These are phyloP conservation scores for Thozetella sp. DNA, from an alignment of 495 filamentous ascomycete species.

Conservation along the genomic window DNA sequence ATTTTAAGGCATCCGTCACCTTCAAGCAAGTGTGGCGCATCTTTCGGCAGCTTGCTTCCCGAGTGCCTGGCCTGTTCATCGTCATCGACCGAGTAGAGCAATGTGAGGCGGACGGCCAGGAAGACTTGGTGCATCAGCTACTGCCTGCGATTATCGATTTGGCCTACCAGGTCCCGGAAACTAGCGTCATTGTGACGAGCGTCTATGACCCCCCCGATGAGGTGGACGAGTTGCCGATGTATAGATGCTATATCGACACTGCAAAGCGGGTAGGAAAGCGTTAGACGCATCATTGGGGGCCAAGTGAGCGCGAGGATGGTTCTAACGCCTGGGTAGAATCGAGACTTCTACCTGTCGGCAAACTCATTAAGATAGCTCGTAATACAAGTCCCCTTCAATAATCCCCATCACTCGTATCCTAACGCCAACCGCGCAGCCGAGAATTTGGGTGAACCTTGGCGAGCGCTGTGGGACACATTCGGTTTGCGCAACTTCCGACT, in stretches of 20 bases:
- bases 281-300: conserved; percentile 13
- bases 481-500: too few species aligned
- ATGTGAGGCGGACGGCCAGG: conserved; percentile 8
- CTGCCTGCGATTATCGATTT: conserved; percentile 5
- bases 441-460: too few species aligned
- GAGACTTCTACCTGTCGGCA: too few species aligned
- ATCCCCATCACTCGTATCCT: too few species aligned
- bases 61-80: conserved; percentile 6
- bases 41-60: conserved; percentile 4
- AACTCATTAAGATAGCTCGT: too few species aligned
- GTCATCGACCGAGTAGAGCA: conserved; percentile 9
- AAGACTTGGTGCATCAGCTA: conserved; percentile 3
- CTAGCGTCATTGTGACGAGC: conserved; percentile 7
- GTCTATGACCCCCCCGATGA: neutral
- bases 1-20: neutral
- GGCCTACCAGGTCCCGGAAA: neutral
- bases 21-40: conserved; percentile 4
- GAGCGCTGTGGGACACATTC: too few species aligned
- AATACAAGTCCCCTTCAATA: too few species aligned
- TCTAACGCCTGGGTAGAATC: too few species aligned
- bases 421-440: too few species aligned
- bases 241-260: neutral
- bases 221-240: neutral
- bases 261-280: neutral
- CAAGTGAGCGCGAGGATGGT: too few species aligned